A percentile compares a stretch with the other conserved stretches of the same genome.
These are phyloP conservation scores for Apophysomyces ossiformis DNA, from an alignment of 371 early-diverging fungal species.

Conservation along the genomic window DNA sequence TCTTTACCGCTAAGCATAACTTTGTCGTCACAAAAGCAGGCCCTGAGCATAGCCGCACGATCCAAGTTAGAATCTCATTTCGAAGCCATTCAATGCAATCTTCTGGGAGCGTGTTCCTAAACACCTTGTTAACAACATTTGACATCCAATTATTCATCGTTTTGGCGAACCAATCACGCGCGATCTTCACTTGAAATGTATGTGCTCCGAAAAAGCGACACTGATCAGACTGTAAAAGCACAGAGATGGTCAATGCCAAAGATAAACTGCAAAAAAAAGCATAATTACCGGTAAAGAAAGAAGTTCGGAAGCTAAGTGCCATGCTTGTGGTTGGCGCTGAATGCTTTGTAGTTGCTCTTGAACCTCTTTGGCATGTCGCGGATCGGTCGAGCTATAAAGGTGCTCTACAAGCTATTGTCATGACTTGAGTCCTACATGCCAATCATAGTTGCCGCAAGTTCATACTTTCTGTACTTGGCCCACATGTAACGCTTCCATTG, in stretches of 20 bases:
- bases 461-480: constrained; percentile 17
- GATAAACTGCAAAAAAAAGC: not conserved
- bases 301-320: constrained; percentile 75
- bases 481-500: constrained; percentile 10
- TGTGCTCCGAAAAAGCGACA: constrained; percentile 87
- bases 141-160: not conserved
- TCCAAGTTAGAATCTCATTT: constrained; percentile 63
- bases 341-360: constrained; percentile 73
- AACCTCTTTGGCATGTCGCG: constrained; percentile 53
- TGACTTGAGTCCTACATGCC: not conserved
- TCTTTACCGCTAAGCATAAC: constrained; percentile 71
- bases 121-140: not conserved
- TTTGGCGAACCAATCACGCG: constrained; percentile 72
- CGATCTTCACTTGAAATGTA: constrained; percentile 80
- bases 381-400: constrained; percentile 53
- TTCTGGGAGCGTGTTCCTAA: constrained; percentile 65
- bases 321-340: constrained; percentile 73
- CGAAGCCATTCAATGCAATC: constrained; percentile 67
- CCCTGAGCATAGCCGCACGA: constrained; percentile 62
- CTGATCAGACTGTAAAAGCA: constrained; percentile 55
- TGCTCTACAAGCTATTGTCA: constrained; percentile 41
- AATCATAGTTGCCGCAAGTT: not conserved
- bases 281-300: constrained; percentile 55
- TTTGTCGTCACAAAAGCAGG: constrained; percentile 76
- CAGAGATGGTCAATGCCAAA: not conserved